Conservation (phyloP, 495 filamentous ascomycete genomes). For the Trypethelium eluteriae region DNA sequence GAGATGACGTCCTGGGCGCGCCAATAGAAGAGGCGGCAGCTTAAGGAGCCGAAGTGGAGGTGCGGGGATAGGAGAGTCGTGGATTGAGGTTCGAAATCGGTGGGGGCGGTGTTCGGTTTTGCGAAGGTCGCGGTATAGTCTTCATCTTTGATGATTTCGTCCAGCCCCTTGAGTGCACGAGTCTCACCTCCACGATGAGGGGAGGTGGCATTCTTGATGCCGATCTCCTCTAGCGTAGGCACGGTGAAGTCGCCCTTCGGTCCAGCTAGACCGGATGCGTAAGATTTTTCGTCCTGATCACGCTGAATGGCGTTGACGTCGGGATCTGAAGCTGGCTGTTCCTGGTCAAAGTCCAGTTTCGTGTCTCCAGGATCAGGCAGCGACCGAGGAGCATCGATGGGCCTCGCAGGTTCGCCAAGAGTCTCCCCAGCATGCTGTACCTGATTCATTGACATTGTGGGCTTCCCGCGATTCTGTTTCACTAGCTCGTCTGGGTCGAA, state of each 20-base stretch:
- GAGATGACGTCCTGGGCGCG: slow-evolving; percentile 49
- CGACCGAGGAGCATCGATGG: slow-evolving; percentile 46
- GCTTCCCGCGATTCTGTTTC: slow-evolving; percentile 53
- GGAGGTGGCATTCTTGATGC: slow-evolving; percentile 49
- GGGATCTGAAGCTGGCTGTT: slow-evolving; percentile 36
- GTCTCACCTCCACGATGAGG: slow-evolving; percentile 58
- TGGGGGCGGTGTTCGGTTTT: slow-evolving; percentile 63
- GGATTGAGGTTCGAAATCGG: slow-evolving; percentile 58
- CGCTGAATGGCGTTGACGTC: slow-evolving; percentile 52
- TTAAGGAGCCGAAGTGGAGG: slow-evolving; percentile 61
- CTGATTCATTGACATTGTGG: slow-evolving; percentile 61
- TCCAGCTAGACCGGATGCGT: slow-evolving; percentile 47
- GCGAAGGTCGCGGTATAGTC: slow-evolving; percentile 59
- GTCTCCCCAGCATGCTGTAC: slow-evolving; percentile 43
- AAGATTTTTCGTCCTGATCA: slow-evolving; percentile 43
- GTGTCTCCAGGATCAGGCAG: slow-evolving; percentile 56
- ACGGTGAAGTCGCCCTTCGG: slow-evolving; percentile 55
- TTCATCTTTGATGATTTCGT: slow-evolving; percentile 46
- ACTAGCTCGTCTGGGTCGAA: slow-evolving; percentile 62
- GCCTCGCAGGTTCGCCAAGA: slow-evolving; percentile 48
- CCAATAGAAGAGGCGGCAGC: slow-evolving; percentile 60
- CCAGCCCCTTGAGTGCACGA: slow-evolving; percentile 46
- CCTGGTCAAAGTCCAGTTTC: slow-evolving; percentile 47
- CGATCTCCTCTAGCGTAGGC: slow-evolving; percentile 55
- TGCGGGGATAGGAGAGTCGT: slow-evolving; percentile 63